Base-by-base conservation (phyloP, 164 flowering plant species). In the Chimonanthus salicifolius region DNA sequence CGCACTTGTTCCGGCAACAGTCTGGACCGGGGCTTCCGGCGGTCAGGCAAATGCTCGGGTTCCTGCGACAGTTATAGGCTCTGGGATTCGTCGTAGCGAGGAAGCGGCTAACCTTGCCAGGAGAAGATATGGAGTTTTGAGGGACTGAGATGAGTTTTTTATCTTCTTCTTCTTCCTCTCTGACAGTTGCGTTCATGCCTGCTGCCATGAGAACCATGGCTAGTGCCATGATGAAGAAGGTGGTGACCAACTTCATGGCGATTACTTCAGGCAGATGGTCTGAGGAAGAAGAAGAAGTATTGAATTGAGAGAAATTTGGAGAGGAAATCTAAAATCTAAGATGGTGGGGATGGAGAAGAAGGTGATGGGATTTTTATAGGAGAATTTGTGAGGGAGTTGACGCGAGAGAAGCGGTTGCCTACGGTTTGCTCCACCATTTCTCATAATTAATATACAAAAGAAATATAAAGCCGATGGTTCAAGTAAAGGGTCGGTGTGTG, bases 1-100 rank as follows among this genome's bases (percentile, higher is more conserved):
- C 80, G 49, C 84, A 80, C 46, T 63, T 76, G 64, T 78, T 83
- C 51, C 67, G 70, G 80, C 86, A 81, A 62, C 86, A 83, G 63
- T 76, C 74, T 1, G 79, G 80, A 5, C 82, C 80, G 4, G 76
- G 67, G 54, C 82, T 78, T n/a, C 79, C 74, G 64, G 45, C 71
- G 1, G 48, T 43, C 0, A 76, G 72, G 66, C 85, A 81, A 18
- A 81, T 16, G 21, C 68, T 58, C 0, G 80, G 82, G 69, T 70
- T 75, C 33, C 71, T 71, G n/a, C 74, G 8, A 62, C 82, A 80
- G 1, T 60, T 80, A 18, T 58, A 70, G 7, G 4, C 2, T 10
- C 15, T 50, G 11, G 47, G 72, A 5, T 54, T 7, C 15, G 10
- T 46, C 60, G 68, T 45, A 7, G 5, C 62, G 13, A 76, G 74